These are phyloP conservation scores for Suhomyces bribrorum DNA, from an alignment of 1,139 yeast species.

Conservation along the genomic window DNA sequence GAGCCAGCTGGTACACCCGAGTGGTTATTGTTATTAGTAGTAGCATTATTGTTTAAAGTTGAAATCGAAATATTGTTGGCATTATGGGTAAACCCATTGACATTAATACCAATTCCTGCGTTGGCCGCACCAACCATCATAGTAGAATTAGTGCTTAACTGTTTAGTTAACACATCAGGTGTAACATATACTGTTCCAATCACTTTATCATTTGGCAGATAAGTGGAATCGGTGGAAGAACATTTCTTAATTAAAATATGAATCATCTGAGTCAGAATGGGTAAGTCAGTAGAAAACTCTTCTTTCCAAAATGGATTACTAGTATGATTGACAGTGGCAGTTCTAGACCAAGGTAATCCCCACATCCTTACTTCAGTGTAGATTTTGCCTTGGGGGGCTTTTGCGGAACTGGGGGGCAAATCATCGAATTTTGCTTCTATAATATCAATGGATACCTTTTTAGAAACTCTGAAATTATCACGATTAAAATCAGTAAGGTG, in stretches of 20 bases:
- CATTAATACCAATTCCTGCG: slow-evolving; percentile 27
- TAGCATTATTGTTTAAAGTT: slow-evolving; percentile 9
- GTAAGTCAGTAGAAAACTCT: slow-evolving; percentile 55
- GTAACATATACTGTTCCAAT: slow-evolving; percentile 59
- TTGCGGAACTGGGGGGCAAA: slow-evolving; percentile 8
- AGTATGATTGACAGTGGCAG: slow-evolving; percentile 56
- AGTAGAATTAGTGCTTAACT: slow-evolving; percentile 36
- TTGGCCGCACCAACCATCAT: slow-evolving; percentile 34
- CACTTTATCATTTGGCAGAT: slow-evolving; percentile 35
- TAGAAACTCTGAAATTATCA: slow-evolving; percentile 55
- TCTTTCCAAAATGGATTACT: slow-evolving; percentile 74
- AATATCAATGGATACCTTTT: slow-evolving; percentile 56
- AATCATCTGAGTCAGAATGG: slow-evolving; percentile 55
- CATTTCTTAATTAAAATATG: slow-evolving; percentile 52
- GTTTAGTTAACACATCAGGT: slow-evolving; percentile 52
- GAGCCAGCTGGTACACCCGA: slow-evolving; percentile 2
- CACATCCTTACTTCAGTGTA: slow-evolving; percentile 68
- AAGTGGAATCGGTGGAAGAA: slow-evolving; percentile 21
- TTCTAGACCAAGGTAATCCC: slow-evolving; percentile 70
- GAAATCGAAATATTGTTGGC: slow-evolving; percentile 13
- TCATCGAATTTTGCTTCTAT: slow-evolving; percentile 64
- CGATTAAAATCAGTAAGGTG: slow-evolving; percentile 27
- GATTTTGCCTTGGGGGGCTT: slow-evolving; percentile 33
- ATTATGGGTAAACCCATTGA: slow-evolving; percentile 20
- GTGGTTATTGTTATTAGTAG: slow-evolving; percentile 13